Base-by-base conservation (phyloP, 805 yeast genomes). In the Komagataella mondaviorum region DNA sequence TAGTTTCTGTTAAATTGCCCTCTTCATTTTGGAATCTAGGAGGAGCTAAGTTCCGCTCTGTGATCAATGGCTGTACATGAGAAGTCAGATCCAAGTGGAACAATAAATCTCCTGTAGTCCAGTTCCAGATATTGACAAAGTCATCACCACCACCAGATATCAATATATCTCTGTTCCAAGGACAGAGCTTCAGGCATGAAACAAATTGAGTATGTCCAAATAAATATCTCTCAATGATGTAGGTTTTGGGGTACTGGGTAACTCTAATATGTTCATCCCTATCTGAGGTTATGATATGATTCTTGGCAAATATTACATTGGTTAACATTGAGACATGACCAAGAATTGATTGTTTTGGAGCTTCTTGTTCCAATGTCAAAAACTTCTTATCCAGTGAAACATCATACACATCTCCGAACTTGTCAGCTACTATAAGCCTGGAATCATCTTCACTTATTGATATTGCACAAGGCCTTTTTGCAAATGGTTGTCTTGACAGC, bases 311-410 rank as follows among this genome's bases (percentile, higher is more conserved):
- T 10, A 74, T 71, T 23, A 81, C 69, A 24, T 73, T 60, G n/a
- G 95, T 85, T 54, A 93, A 75, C 96, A 93, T 88, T 2, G 97
- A 90, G 4, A 93, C 98, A 66, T 93, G 99, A 6, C 99, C 99
- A 51, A 91, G 69, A 6, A 91, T 73, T 10, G 39, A 30, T 10
- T 30, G 10, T 3, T 30, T 30, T 10, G 39, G 39, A 30, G 39
- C 39, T 30, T 30, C 14, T 2, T 97, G 97, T 44, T 71, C 75
- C 43, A 48, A 20, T n/a, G 48, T n/a, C 12, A 23, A 43, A 47
- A 78, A 63, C 48, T 75, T 77, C 3, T 73, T 72, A 45, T 60
- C 64, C 3, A 63, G 66, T 1, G 68, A 63, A 1, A 74, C 59
- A 1, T 75, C 64, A 63, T 87, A 93, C 5, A 89, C 96, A 66